phyloP scores from a whole-genome alignment of 768 basidiomycete species.

The Mycena latifolia region DNA sequence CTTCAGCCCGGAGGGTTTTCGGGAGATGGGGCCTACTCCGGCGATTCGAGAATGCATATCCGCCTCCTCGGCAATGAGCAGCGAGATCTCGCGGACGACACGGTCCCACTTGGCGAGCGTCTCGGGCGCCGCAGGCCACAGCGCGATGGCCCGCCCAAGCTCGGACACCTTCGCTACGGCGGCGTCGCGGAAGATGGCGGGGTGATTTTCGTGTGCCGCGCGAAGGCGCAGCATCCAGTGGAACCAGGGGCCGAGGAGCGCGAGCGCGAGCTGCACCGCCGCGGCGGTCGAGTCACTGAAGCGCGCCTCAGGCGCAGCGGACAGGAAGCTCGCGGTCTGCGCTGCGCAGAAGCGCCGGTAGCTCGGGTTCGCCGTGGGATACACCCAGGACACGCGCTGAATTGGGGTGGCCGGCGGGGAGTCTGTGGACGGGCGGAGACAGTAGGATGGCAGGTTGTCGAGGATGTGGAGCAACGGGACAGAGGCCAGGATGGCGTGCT shows the following conservation, averaged over 20 bases:
- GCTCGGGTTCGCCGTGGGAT: slow-evolving; percentile 66
- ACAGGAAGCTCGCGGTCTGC: slow-evolving; percentile 73
- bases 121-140: slow-evolving; percentile 31
- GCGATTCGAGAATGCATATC: neutral
- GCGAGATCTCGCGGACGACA: slow-evolving; percentile 19
- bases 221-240: slow-evolving; percentile 55
- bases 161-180: slow-evolving; percentile 48
- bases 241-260: slow-evolving; percentile 80
- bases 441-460: slow-evolving; percentile 80
- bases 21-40: neutral
- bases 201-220: slow-evolving; percentile 5
- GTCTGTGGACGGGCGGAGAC: slow-evolving; percentile 52
- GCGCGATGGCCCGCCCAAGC: slow-evolving; percentile 45
- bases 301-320: slow-evolving; percentile 64
- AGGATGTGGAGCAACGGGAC: slow-evolving; percentile 75
- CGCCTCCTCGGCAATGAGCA: slow-evolving; percentile 21
- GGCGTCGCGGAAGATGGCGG: slow-evolving; percentile 47
- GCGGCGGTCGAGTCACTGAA: slow-evolving; percentile 76
- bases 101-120: slow-evolving; percentile 13
- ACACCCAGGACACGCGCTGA: slow-evolving; percentile 54
- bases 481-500: slow-evolving; percentile 74
- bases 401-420: slow-evolving; percentile 43
- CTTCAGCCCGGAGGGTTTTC: too few species aligned
- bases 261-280: slow-evolving; percentile 75
- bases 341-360: slow-evolving; percentile 81